These are phyloP conservation scores for Chaetothyriales sp. DNA, from an alignment of 2,329 filamentous ascomycete genomes.

Conservation along the genomic window DNA sequence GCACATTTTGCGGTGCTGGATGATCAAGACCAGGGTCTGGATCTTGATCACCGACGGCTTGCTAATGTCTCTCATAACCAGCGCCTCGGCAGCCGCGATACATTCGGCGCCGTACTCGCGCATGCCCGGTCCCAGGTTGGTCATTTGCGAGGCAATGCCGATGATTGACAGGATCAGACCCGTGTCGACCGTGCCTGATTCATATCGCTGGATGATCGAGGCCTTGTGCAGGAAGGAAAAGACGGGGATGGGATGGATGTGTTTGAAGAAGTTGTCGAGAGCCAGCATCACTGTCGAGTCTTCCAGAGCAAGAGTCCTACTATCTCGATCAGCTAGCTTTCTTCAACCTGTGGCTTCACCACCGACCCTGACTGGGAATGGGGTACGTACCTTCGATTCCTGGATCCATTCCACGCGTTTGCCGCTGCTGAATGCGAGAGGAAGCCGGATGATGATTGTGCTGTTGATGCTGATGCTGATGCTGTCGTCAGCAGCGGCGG, in stretches of 20 bases:
- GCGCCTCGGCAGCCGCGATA: slow-evolving; percentile 6
- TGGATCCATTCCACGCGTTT: not conserved
- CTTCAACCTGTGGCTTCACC: not conserved
- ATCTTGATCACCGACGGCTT: slow-evolving; percentile 9
- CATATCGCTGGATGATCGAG: slow-evolving; percentile 16
- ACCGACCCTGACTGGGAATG: too few relatives aligned
- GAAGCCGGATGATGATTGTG: not conserved
- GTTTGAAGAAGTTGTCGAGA: slow-evolving; percentile 19
- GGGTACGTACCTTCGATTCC: not conserved
- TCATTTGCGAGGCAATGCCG: slow-evolving; percentile 7
- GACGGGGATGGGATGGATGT: slow-evolving; percentile 19
- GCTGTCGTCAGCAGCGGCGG: too few relatives aligned
- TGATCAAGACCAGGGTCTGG: slow-evolving; percentile 8
- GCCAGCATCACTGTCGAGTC: slow-evolving; percentile 4
- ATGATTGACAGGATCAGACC: slow-evolving; percentile 9
- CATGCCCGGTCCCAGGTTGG: slow-evolving; percentile 5
- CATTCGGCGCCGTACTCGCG: slow-evolving; percentile 4
- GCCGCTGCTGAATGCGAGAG: not conserved
- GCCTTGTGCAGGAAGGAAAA: slow-evolving; percentile 20
- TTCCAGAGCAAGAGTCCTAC: not conserved
- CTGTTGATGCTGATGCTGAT: too few relatives aligned
- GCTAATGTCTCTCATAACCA: slow-evolving; percentile 6
- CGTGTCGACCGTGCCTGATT: slow-evolving; percentile 7
- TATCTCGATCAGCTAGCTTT: not conserved
- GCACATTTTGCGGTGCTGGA: slow-evolving; percentile 6